Percentiles rank a stretch among this genome's conserved stretches.
phyloP scores from a whole-genome alignment of 108 stramenopile genomes.

The Skeletonema costatum region DNA sequence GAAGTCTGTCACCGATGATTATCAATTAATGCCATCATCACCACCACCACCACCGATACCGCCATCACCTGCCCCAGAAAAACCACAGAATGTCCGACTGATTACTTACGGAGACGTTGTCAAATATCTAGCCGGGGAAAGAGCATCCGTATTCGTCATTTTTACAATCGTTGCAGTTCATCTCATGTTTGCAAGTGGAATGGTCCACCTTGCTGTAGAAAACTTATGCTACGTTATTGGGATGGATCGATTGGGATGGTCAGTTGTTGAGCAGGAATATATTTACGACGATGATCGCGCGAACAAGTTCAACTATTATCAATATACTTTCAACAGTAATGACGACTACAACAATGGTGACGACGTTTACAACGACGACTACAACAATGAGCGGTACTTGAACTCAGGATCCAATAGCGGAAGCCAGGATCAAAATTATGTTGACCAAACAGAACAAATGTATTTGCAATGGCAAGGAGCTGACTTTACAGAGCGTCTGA shows the following conservation, averaged over 20 bases:
- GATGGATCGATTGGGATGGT: conserved; percentile 48
- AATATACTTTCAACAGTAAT: neutral
- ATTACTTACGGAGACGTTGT: conserved; percentile 57
- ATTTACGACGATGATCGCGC: conserved; percentile 1
- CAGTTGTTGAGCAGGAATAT: conserved; percentile 25
- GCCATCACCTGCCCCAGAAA: conserved; percentile 3
- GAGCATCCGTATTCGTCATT: conserved; percentile 25
- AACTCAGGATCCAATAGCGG: neutral
- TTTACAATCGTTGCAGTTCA: conserved; percentile 48
- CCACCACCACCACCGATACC: neutral
- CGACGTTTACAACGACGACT: conserved; percentile 4
- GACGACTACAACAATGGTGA: neutral
- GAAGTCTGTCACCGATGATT: neutral
- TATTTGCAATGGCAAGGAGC: conserved; percentile 46
- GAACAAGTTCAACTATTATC: conserved; percentile 1
- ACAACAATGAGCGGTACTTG: neutral
- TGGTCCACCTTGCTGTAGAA: conserved; percentile 45
- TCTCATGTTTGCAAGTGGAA: conserved; percentile 51
- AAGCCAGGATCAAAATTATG: neutral
- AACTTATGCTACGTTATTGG: conserved; percentile 51
- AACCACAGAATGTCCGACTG: conserved; percentile 19
- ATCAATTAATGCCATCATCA: neutral
- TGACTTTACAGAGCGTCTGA: conserved; percentile 33
- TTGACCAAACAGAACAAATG: conserved; percentile 23
- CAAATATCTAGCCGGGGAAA: conserved; percentile 35